Evolutionary conservation across 768 basidiomycete genomes (phyloP).

Genomic region (Dioszegia crocea): DNA sequence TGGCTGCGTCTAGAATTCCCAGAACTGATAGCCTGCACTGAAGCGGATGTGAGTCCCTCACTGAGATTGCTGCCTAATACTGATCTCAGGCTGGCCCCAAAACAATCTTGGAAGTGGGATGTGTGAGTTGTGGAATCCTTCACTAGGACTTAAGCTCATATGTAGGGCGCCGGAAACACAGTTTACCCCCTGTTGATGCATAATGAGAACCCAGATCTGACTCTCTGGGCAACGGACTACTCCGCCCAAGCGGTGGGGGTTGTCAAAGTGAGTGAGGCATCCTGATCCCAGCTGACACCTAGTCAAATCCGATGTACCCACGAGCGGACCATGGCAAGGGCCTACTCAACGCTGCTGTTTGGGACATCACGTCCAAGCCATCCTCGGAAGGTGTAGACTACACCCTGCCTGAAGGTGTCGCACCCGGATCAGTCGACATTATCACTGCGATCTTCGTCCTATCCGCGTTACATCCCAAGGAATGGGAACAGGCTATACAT

Average conservation of each 20-base stretch:
- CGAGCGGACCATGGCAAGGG: slow-evolving; percentile 61
- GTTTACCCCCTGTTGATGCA: slow-evolving; percentile 79
- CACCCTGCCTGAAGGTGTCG: slow-evolving; percentile 62
- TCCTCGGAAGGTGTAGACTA: slow-evolving; percentile 22
- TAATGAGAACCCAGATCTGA: slow-evolving; percentile 74
- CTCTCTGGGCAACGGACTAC: slow-evolving; percentile 82
- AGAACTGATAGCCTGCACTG: slow-evolving; percentile 68
- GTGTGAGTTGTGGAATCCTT: slow-evolving; percentile 52
- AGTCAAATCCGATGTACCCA: slow-evolving; percentile 70
- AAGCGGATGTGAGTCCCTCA: slow-evolving; percentile 52
- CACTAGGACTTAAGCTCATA: background rate
- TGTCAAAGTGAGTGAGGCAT: slow-evolving; percentile 62
- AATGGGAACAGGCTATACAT: slow-evolving; percentile 77
- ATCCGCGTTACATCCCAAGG: slow-evolving; percentile 84
- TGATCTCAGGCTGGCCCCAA: slow-evolving; percentile 60
- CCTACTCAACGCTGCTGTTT: slow-evolving; percentile 71
- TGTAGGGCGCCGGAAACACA: slow-evolving; percentile 84
- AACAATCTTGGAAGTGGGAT: slow-evolving; percentile 82
- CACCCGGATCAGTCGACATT: slow-evolving; percentile 73
- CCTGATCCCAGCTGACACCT: background rate
- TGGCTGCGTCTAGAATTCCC: slow-evolving; percentile 97
- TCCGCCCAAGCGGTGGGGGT: slow-evolving; percentile 81
- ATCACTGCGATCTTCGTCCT: slow-evolving; percentile 89
- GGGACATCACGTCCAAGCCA: slow-evolving; percentile 72
- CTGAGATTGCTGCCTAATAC: background rate